phyloP scores from a whole-genome alignment of 2,329 filamentous ascomycete genomes.

The Fonsecaea multimorphosa region DNA sequence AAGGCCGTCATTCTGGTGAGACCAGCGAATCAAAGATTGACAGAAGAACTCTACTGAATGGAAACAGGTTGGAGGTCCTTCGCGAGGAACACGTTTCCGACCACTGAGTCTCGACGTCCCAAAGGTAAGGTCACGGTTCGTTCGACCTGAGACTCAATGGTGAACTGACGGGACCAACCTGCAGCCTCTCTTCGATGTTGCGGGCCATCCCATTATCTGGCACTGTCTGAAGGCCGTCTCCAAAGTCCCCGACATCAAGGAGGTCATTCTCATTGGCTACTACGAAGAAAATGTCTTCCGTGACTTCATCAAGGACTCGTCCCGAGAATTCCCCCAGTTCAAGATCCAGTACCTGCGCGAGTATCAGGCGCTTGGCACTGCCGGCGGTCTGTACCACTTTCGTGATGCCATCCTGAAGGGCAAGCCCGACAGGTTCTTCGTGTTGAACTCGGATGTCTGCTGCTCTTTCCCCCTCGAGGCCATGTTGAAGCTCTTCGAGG shows the following conservation, averaged over 20 bases:
- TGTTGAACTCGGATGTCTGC: conserved; percentile 97
- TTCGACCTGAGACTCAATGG: neutral
- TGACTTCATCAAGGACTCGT: conserved; percentile 94
- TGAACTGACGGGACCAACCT: conserved; percentile 20
- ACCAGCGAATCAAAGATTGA: conserved; percentile 32
- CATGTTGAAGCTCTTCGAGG: conserved; percentile 93
- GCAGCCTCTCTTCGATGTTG: conserved; percentile 95
- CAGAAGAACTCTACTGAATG: conserved; percentile 42
- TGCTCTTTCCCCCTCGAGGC: conserved; percentile 95
- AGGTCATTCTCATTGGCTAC: conserved; percentile 98
- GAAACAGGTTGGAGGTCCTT: conserved; percentile 86
- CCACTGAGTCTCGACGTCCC: conserved; percentile 94
- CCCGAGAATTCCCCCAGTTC: conserved; percentile 82
- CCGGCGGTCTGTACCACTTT: conserved; percentile 98
- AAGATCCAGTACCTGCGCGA: conserved; percentile 95
- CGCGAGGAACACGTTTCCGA: conserved; percentile 91
- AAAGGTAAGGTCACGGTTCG: conserved; percentile 68
- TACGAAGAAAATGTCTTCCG: conserved; percentile 97
- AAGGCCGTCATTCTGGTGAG: conserved; percentile 93
- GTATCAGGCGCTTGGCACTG: conserved; percentile 94
- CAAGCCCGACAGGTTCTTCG: conserved; percentile 91
- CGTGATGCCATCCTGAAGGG: conserved; percentile 98
- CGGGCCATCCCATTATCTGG: conserved; percentile 97
- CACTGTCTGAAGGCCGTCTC: conserved; percentile 93
- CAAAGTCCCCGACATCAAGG: conserved; percentile 88